Percentiles rank a stretch among this genome's conserved stretches.
phyloP scores from a whole-genome alignment of 345 rosid species.

The Mallotus nudiflorus region DNA sequence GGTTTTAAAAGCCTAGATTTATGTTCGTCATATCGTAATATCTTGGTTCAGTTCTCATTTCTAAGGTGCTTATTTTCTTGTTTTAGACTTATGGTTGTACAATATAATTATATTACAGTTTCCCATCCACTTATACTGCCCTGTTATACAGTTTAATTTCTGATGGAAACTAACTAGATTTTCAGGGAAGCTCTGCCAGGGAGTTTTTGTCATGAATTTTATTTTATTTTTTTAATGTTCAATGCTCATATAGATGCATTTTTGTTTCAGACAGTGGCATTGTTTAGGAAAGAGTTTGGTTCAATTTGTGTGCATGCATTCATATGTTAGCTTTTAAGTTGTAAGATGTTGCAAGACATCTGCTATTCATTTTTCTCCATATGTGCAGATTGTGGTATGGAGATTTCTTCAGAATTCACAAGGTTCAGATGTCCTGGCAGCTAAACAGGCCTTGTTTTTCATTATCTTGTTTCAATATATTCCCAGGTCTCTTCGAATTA shows the following conservation, averaged over 20 bases:
- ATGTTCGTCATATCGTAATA: not conserved
- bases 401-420: constrained; percentile 63
- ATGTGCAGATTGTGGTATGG: constrained; percentile 82
- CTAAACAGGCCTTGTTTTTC: constrained; percentile 70
- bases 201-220: not conserved
- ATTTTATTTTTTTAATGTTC: too few species aligned
- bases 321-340: not conserved
- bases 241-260: not conserved
- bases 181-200: not conserved
- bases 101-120: not conserved
- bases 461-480: constrained; percentile 71
- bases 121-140: not conserved
- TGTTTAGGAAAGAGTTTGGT: not conserved
- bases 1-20: not conserved
- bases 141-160: not conserved
- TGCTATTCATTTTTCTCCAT: constrained; percentile 15
- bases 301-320: not conserved
- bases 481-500: constrained; percentile 67
- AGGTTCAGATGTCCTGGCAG: constrained; percentile 71
- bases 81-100: not conserved
- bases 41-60: not conserved
- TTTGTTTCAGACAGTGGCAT: not conserved
- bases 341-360: constrained; percentile 7
- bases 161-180: not conserved
- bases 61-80: not conserved